phyloP scores from a whole-genome alignment of 2,329 filamentous ascomycete genomes.

The Penicillium brasilianum region DNA sequence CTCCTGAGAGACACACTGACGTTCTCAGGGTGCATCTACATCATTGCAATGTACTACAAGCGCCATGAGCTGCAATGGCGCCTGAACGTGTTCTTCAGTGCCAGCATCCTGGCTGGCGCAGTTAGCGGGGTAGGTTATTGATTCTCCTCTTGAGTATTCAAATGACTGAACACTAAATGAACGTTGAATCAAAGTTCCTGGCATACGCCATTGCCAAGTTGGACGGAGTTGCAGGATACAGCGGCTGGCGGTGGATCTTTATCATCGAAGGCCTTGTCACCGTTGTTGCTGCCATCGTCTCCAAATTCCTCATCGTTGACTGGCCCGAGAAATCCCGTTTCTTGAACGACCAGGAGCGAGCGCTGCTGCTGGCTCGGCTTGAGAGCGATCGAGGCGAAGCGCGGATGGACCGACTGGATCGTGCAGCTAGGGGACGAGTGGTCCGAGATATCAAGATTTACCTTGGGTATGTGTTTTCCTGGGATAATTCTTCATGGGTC shows the following conservation, averaged over 20 bases:
- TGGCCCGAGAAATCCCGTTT: constrained; percentile 54
- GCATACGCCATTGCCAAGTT: constrained; percentile 50
- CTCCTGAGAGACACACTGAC: constrained; percentile 3
- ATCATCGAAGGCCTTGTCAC: constrained; percentile 57
- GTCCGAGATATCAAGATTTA: constrained; percentile 49
- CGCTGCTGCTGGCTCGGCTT: constrained; percentile 50
- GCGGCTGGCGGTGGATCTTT: constrained; percentile 56
- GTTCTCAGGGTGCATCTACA: constrained; percentile 36
- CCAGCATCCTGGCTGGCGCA: constrained; percentile 47
- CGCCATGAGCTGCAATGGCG: constrained; percentile 49
- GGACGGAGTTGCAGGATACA: constrained; percentile 47
- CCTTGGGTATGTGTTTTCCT: constrained; percentile 40
- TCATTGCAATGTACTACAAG: constrained; percentile 47
- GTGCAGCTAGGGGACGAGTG: constrained; percentile 53
- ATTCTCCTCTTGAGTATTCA: background rate
- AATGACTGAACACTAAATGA: background rate
- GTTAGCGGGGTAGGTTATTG: constrained; percentile 41
- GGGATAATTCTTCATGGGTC: background rate
- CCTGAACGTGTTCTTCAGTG: constrained; percentile 42
- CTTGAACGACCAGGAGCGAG: constrained; percentile 53
- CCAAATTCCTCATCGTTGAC: constrained; percentile 57
- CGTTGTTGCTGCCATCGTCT: constrained; percentile 51
- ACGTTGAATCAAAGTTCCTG: constrained; percentile 37
- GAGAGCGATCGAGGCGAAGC: constrained; percentile 50
- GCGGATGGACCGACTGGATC: constrained; percentile 60